Evolutionary conservation across 148 eudicot genomes (phyloP).

Genomic region (Amaranthus palmeri): DNA sequence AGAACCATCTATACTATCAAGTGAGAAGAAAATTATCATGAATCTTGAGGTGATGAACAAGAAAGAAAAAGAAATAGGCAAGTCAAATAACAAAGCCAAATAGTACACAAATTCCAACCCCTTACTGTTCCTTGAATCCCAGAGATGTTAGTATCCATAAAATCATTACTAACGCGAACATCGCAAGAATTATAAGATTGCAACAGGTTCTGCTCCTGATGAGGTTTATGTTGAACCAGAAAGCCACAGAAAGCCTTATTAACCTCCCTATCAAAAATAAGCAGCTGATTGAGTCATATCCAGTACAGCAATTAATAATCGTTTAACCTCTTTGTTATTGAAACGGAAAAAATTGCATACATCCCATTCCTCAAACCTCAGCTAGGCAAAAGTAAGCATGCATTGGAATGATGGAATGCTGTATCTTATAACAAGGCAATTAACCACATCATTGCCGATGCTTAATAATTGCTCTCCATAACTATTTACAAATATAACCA

Average conservation of each 20-base stretch:
- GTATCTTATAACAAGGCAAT: slow-evolving; percentile 7
- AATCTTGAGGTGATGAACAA: not conserved
- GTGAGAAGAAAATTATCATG: not conserved
- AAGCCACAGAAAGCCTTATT: slow-evolving; percentile 97
- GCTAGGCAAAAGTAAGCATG: no score
- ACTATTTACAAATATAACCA: not conserved
- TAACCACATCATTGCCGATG: not conserved
- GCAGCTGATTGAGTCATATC: not conserved
- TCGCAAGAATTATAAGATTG: slow-evolving; percentile 17
- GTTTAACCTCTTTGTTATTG: no score
- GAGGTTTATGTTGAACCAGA: slow-evolving; percentile 38
- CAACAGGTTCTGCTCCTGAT: slow-evolving; percentile 31
- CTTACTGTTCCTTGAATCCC: slow-evolving; percentile 33
- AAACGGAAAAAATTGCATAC: no score
- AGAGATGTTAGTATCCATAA: slow-evolving; percentile 21
- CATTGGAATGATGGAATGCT: not conserved
- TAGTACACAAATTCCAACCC: not conserved
- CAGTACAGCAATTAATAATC: not conserved
- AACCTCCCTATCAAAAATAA: slow-evolving; percentile 56
- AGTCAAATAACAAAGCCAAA: slow-evolving; percentile 3
- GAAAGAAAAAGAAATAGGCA: not conserved
- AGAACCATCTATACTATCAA: not conserved
- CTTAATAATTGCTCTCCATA: not conserved
- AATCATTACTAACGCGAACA: slow-evolving; percentile 18
- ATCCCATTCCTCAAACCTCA: no score